Evolutionary conservation across 1,284 basidiomycete genomes (phyloP).

Genomic region (Rugiboletus extremiorientalis): DNA sequence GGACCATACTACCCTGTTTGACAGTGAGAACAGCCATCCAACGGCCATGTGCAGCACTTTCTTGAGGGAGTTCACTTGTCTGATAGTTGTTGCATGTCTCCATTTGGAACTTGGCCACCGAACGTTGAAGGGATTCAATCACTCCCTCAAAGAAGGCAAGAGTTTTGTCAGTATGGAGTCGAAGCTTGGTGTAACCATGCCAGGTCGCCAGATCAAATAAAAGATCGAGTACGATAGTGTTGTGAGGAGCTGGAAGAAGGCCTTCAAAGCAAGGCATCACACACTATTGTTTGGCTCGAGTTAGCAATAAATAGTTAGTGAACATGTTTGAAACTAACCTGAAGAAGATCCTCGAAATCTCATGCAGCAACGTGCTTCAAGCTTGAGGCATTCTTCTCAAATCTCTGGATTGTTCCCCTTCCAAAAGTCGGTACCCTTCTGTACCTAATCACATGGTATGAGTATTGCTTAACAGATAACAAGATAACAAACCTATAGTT

Average conservation of each 20-base stretch:
- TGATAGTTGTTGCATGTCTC: not conserved
- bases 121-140: accelerated
- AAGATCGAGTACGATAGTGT: no score
- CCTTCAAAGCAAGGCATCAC: no score
- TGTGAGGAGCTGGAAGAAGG: no score
- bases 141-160: not conserved
- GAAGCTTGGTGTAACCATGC: slow-evolving; percentile 37
- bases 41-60: no score
- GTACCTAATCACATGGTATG: slow-evolving; percentile 3
- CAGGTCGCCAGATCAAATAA: no score
- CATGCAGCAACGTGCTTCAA: slow-evolving; percentile 16
- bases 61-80: not conserved
- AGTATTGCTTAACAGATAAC: not conserved
- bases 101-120: not conserved
- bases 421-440: not conserved
- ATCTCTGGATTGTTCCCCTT: slow-evolving; percentile 3
- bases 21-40: no score
- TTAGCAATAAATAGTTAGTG: no score
- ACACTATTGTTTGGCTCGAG: no score
- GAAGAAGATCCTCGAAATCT: slow-evolving; percentile 30
- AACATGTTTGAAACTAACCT: slow-evolving; percentile 22
- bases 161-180: slow-evolving; percentile 24
- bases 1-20: no score
- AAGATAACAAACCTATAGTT: not conserved
- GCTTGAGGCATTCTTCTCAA: slow-evolving; percentile 12